phyloP scores from a whole-genome alignment of 345 rosid genomes.

The Clarkia xantiana region DNA sequence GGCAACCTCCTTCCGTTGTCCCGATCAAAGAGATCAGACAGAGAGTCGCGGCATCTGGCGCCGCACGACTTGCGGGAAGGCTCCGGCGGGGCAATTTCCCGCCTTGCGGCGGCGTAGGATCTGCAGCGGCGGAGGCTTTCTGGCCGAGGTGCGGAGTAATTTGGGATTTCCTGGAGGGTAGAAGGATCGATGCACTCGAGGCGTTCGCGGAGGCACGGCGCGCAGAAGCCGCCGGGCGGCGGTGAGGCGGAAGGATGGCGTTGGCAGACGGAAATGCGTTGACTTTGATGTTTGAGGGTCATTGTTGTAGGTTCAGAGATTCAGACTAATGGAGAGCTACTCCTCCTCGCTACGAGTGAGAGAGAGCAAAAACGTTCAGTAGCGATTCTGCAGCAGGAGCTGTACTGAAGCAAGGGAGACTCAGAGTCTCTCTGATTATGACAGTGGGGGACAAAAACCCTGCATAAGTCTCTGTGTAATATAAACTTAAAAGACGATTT shows the following conservation, averaged over 20 bases:
- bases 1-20: constrained; percentile 14
- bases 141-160: constrained; percentile 19
- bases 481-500: too few species aligned
- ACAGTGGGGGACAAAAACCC: too few species aligned
- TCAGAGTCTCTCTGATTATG: too few species aligned
- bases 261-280: constrained; percentile 28
- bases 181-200: constrained; percentile 42
- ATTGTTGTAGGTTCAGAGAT: too few species aligned
- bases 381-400: too few species aligned
- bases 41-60: constrained; percentile 22
- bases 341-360: too few species aligned
- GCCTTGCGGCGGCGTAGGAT: constrained; percentile 28
- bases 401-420: too few species aligned
- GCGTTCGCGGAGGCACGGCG: constrained; percentile 71
- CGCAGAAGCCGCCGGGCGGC: constrained; percentile 47
- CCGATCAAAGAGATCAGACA: constrained; percentile 27
- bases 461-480: too few species aligned
- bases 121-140: constrained; percentile 42
- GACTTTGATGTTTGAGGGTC: constrained; percentile 2
- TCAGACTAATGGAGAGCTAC: too few species aligned
- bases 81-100: constrained; percentile 15
- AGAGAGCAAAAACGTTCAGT: too few species aligned
- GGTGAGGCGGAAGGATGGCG: constrained; percentile 46
- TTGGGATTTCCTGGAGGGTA: constrained; percentile 17
- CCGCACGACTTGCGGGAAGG: constrained; percentile 51